Percentiles rank a stretch among this genome's conserved stretches.
phyloP scores from a whole-genome alignment of 2,329 filamentous ascomycete genomes.

The Aspergillus chevalieri region DNA sequence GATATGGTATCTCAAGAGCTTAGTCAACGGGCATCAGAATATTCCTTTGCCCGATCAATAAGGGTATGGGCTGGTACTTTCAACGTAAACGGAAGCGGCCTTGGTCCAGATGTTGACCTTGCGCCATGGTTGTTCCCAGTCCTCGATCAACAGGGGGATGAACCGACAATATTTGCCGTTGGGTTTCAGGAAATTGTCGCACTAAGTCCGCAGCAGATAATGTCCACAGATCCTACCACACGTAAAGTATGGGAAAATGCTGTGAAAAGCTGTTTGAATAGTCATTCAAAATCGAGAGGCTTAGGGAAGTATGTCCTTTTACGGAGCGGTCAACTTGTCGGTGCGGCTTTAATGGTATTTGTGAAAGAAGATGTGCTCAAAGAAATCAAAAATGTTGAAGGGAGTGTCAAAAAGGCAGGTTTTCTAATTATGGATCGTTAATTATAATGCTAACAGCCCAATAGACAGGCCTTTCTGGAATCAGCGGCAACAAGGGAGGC shows the following conservation, averaged over 20 bases:
- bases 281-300: conserved; percentile 57
- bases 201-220: conserved; percentile 93
- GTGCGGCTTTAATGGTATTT: conserved; percentile 86
- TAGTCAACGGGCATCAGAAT: conserved; percentile 59
- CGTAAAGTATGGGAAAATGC: conserved; percentile 81
- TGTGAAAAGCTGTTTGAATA: conserved; percentile 71
- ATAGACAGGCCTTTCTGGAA: conserved; percentile 82
- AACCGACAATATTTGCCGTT: conserved; percentile 80
- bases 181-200: conserved; percentile 99
- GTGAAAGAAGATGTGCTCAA: conserved; percentile 70
- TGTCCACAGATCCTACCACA: conserved; percentile 89
- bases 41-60: conserved; percentile 66
- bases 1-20: conserved; percentile 80
- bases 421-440: background rate
- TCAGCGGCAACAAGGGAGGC: conserved; percentile 96
- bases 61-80: conserved; percentile 84
- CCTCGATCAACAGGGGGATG: conserved; percentile 48
- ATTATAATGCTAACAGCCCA: conserved; percentile 11
- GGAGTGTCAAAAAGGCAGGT: conserved; percentile 76
- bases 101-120: conserved; percentile 71
- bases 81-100: conserved; percentile 84
- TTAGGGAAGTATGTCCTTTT: conserved; percentile 81
- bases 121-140: conserved; percentile 74
- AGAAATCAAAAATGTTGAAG: conserved; percentile 93
- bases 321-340: conserved; percentile 87